Base-by-base conservation (phyloP, 495 filamentous ascomycete genomes). In the Wilcoxina mikolae region DNA sequence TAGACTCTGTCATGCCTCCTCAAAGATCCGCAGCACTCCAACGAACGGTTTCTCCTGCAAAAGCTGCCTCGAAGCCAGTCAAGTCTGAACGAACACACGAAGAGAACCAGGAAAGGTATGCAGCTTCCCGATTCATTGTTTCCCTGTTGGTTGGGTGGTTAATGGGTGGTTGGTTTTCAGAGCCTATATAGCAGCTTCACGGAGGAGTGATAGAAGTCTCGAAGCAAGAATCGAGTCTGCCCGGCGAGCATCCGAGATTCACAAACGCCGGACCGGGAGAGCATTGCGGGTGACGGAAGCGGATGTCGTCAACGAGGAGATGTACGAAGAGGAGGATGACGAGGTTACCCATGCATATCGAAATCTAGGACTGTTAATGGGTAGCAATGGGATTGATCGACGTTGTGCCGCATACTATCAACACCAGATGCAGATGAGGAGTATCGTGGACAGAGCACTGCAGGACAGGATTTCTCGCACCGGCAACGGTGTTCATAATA, bases 281-380 rank as follows among this genome's bases (percentile, higher is more conserved):
- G 79, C 76, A 10, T 74, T 96, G 56, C 80, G 81, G 55, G 84
- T 96, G 61, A 88, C 82, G 48, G 83, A 87, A 65, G 78, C 91
- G 62, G 87, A 91, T 68, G 91, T 96, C 9, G 69, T 85, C 56
- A 87, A 85, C 61, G 90, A 95, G 67, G 87, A 91, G 68, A 94
- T 95, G 87, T 96, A 95, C 67, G 90, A 95, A 65, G 90, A 95
- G 67, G 84, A 94, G 64, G 90, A 96, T 33, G 87, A 93, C 46
- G 72, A 74, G 56, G 7, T 71, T 72, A 9, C 62, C 65, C 25
- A 70, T 74, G 51, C 81, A 79, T 59, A 73, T 75, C 38, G 68
- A 70, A 26, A 68, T 80, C 26, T 74, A 74, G 18, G 73, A 73
- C 10, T 74, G 78, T 58, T 64, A 80, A 17, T 73, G 76, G 42